A percentile compares a stretch with the other conserved stretches of the same genome.
Conservation (phyloP, 2,329 filamentous ascomycete genomes). For the Cladosporium sp. region DNA sequence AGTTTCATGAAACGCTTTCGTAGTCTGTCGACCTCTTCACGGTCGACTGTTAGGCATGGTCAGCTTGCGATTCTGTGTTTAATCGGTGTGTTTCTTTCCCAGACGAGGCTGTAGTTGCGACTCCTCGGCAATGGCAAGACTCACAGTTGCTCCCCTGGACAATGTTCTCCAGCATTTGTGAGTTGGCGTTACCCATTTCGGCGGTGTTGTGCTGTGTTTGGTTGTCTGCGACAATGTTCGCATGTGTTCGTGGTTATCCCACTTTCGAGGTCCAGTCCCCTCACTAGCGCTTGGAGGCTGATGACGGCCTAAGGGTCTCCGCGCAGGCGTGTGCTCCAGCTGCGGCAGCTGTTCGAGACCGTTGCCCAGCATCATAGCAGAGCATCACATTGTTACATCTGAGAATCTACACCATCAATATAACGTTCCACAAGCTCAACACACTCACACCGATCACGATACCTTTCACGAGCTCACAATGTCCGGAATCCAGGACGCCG, state of each 20-base stretch:
- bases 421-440: background rate
- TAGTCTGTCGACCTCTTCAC: conserved; percentile 92
- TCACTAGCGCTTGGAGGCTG: conserved; percentile 9
- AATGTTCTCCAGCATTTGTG: conserved; percentile 84
- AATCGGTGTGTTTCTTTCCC: background rate
- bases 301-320: conserved; percentile 4
- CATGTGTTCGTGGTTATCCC: background rate
- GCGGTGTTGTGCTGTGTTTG: conserved; percentile 19
- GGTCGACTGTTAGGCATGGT: conserved; percentile 65
- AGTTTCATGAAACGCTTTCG: conserved; percentile 99
- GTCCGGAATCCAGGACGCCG: conserved; percentile 27
- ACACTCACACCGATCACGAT: background rate
- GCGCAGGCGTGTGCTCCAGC: background rate
- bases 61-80: conserved; percentile 4
- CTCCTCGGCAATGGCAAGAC: conserved; percentile 30
- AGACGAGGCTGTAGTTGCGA: background rate
- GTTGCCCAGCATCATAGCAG: background rate
- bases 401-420: background rate
- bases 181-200: conserved; percentile 53
- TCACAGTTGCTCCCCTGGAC: conserved; percentile 94
- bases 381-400: background rate
- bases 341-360: conserved; percentile 3
- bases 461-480: conserved; percentile 9
- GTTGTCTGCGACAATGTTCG: background rate
- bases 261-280: conserved; percentile 10